These are phyloP conservation scores for Entomortierella beljakovae DNA, from an alignment of 192 early-diverging fungal genomes.

Conservation along the genomic window DNA sequence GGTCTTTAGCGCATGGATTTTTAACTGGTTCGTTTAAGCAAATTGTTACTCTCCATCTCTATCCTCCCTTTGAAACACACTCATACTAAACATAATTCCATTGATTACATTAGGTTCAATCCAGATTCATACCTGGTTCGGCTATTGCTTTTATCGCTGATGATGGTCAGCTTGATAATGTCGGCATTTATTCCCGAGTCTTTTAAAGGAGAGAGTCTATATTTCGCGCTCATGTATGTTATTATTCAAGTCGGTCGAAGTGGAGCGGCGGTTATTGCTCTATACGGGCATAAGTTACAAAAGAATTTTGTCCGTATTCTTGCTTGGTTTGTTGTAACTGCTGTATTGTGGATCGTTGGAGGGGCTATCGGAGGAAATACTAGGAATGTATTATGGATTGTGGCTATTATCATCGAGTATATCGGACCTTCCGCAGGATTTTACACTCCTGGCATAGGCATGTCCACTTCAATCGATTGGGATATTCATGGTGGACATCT, in stretches of 20 bases:
- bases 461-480: slow-evolving; percentile 27
- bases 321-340: slow-evolving; percentile 11
- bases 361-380: slow-evolving; percentile 34
- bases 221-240: slow-evolving; percentile 34
- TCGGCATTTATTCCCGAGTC: slow-evolving; percentile 25
- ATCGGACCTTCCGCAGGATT: slow-evolving; percentile 15
- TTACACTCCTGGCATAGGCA: slow-evolving; percentile 26
- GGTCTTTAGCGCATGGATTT: slow-evolving; percentile 34
- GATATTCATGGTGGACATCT: slow-evolving; percentile 46
- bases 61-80: background rate
- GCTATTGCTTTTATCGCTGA: slow-evolving; percentile 13
- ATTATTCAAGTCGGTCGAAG: slow-evolving; percentile 30
- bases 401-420: slow-evolving; percentile 43
- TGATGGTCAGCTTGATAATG: slow-evolving; percentile 36
- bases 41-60: background rate
- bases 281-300: slow-evolving; percentile 35
- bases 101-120: slow-evolving; percentile 22
- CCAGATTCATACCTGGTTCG: slow-evolving; percentile 51
- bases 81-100: background rate
- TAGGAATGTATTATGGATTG: slow-evolving; percentile 33
- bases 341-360: slow-evolving; percentile 39
- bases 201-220: slow-evolving; percentile 8
- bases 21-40: slow-evolving; percentile 24
- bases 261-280: slow-evolving; percentile 7
- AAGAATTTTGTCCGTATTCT: slow-evolving; percentile 24